Percentiles rank a stretch among this genome's conserved stretches.
Conservation (phyloP, 805 yeast species). For the Lipomyces kockii region DNA sequence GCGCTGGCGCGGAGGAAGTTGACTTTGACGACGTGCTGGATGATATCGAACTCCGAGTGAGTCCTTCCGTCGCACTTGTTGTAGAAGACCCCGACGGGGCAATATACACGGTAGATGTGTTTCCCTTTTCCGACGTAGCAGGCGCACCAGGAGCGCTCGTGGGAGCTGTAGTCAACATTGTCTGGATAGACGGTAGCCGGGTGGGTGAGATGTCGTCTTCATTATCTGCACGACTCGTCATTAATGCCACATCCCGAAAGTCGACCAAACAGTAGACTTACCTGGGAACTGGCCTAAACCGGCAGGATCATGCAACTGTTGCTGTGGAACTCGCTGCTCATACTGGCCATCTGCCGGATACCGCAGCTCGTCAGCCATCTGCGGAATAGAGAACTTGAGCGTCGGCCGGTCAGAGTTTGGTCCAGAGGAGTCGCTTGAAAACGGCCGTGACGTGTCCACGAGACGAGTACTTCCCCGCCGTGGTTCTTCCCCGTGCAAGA, state of each 20-base stretch:
- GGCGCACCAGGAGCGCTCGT: background rate
- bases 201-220: slow-evolving; percentile 26
- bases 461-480: too few relatives aligned
- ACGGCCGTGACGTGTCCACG: too few relatives aligned
- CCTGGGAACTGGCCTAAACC: slow-evolving; percentile 17
- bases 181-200: slow-evolving; percentile 36
- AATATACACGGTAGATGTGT: background rate
- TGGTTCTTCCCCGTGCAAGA: background rate
- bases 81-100: background rate
- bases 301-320: slow-evolving; percentile 16
- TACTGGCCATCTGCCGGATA: background rate
- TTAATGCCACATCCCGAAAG: background rate
- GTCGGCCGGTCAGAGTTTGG: too few relatives aligned
- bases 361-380: background rate
- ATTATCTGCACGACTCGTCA: background rate
- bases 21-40: background rate
- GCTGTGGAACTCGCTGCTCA: slow-evolving; percentile 1
- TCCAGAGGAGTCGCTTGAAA: background rate
- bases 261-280: background rate
- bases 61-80: background rate
- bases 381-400: background rate
- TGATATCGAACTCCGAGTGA: background rate
- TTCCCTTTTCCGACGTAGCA: background rate
- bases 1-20: slow-evolving; percentile 4
- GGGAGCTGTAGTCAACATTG: slow-evolving; percentile 22